phyloP scores from a whole-genome alignment of 805 yeast genomes.

The Wickerhamiella occidentalis region DNA sequence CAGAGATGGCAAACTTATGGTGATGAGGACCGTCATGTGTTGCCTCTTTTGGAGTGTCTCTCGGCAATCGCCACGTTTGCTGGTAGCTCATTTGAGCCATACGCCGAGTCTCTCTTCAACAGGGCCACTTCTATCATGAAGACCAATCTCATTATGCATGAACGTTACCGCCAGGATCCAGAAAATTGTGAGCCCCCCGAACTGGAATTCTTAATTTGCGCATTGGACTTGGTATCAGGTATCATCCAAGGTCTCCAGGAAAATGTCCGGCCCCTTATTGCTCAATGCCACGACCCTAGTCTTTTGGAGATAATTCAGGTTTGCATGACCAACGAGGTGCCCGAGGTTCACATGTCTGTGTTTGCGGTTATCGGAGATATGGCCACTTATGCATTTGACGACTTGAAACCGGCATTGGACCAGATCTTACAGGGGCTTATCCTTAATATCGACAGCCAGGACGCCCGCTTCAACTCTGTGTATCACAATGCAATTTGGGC shows the following conservation, averaged over 20 bases:
- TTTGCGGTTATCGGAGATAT: conserved; percentile 87
- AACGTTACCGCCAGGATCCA: conserved; percentile 53
- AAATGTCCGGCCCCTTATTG: conserved; percentile 45
- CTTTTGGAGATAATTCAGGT: conserved; percentile 52
- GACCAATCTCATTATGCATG: conserved; percentile 55
- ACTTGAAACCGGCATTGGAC: conserved; percentile 25
- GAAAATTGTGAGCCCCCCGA: conserved; percentile 49
- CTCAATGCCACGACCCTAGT: conserved; percentile 26
- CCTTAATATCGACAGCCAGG: conserved; percentile 47
- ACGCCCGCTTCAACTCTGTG: conserved; percentile 42
- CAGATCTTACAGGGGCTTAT: conserved; percentile 36
- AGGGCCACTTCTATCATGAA: conserved; percentile 62
- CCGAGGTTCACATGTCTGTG: conserved; percentile 88
- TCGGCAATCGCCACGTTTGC: conserved; percentile 80
- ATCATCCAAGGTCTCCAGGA: conserved; percentile 75
- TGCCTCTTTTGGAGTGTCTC: conserved; percentile 90
- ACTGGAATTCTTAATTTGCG: conserved; percentile 69
- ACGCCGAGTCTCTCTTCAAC: conserved; percentile 74
- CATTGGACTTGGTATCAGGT: conserved; percentile 85
- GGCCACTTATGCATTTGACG: conserved; percentile 47
- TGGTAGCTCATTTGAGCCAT: conserved; percentile 76
- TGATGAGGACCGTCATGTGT: conserved; percentile 72
- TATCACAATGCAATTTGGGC: conserved; percentile 92
- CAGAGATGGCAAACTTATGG: conserved; percentile 62
- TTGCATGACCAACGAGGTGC: conserved; percentile 61